Evolutionary conservation across 768 basidiomycete genomes (phyloP), one percentile per base, ranked within the genome.

Genomic region (Tricholoma matsutake): DNA sequence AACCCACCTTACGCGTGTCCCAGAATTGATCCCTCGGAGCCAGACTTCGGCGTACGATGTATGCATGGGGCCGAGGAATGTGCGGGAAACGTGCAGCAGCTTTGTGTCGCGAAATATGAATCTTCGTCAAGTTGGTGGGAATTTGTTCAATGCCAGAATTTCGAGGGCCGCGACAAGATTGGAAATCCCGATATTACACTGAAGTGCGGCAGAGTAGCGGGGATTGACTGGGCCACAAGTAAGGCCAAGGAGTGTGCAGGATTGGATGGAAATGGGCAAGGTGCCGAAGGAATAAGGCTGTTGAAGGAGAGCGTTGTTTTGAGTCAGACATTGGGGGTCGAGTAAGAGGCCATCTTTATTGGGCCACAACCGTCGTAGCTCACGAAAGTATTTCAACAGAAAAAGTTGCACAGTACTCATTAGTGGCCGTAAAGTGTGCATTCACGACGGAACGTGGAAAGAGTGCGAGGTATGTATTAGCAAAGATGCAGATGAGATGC

Each of bases 391-490:
- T 41, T 52, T 59, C 29, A 39, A 58, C 67, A 90, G 86, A 58
- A 94, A 88, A 75, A 95, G 93, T 70, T 97, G 95, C 76, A 94
- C 94, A 6, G 79, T 98, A 49, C 67, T 93, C 39, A 91, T 98
- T 67, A 88, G 83, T 66, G 81, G 78, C 2, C 79, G 76, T 64
- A 75, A 81, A 63, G 84, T 88, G 13, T 94, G 92, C 68, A 79
- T 94, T 41, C 88, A 87, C 58, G 92, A 95, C 68, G 85, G 79
- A 7, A 81, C 75, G 54, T 94, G 93, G 92, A 86, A 89, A 68
- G 74, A 86, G 51, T 96, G 91, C 71, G 86, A 91, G 74, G 91
- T 91, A 67, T 70, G 72, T 25, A 25, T 25, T 62, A 39, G 4
- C 37, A 28, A 22, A 18, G 11, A 29, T 34, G 13, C 43, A n/a